Percentiles rank a stretch among this genome's conserved stretches.
These are phyloP conservation scores for Brassica nigra DNA, from an alignment of 345 rosid species.

Conservation along the genomic window DNA sequence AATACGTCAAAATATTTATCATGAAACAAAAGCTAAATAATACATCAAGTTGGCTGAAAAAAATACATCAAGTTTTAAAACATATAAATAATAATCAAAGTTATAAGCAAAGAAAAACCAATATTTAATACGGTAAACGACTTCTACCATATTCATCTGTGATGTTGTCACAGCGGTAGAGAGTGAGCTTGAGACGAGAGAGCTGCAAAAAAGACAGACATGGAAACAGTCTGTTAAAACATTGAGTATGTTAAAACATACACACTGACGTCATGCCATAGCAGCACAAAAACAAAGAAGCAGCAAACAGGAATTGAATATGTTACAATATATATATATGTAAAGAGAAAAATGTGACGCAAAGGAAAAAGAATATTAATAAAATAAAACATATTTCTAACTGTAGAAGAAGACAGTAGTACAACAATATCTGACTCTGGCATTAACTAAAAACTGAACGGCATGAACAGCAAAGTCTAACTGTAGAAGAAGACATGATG, in stretches of 20 bases:
- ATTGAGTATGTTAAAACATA: background rate
- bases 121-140: too few relatives aligned
- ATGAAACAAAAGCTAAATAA: too few relatives aligned
- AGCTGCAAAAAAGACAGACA: too few relatives aligned
- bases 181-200: too few relatives aligned
- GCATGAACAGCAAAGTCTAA: slow-evolving; percentile 58
- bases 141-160: too few relatives aligned
- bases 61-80: too few relatives aligned
- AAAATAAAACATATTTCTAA: background rate
- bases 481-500: slow-evolving; percentile 41
- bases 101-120: too few relatives aligned
- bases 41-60: too few relatives aligned
- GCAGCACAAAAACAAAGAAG: background rate
- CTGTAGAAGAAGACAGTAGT: slow-evolving; percentile 10
- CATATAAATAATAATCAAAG: too few relatives aligned
- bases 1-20: too few relatives aligned
- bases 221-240: too few relatives aligned
- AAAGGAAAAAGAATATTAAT: background rate
- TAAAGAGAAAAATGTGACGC: background rate
- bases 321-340: background rate
- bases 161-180: too few relatives aligned
- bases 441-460: slow-evolving; percentile 44
- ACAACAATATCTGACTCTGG: slow-evolving; percentile 45
- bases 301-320: background rate
- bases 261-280: slow-evolving; percentile 24